Evolutionary conservation across 805 yeast species (phyloP).

Genomic region (Myxozyma geophila): DNA sequence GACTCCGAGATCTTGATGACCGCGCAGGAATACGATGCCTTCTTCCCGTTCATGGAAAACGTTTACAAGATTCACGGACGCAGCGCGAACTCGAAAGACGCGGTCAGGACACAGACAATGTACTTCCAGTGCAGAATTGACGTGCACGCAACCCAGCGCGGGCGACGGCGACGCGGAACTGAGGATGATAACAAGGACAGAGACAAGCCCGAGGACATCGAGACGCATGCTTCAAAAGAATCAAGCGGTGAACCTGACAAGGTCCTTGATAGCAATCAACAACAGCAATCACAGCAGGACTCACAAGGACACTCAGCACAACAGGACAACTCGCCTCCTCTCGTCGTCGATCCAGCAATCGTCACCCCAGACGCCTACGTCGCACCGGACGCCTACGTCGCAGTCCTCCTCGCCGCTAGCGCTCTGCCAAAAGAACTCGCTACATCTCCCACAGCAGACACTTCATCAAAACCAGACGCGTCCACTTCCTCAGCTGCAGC

Average conservation of each 20-base stretch:
- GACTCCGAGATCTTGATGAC: conserved; percentile 24
- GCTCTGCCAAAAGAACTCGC: background rate
- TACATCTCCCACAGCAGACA: background rate
- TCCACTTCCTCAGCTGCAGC: background rate
- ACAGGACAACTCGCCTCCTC: background rate
- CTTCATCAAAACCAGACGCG: background rate
- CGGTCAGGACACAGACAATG: conserved; percentile 22
- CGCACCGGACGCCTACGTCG: conserved; percentile 13
- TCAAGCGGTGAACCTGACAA: background rate
- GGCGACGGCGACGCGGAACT: background rate
- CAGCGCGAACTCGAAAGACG: conserved; percentile 31
- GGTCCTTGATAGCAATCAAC: background rate
- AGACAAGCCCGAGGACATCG: background rate
- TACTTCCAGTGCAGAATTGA: conserved; percentile 33
- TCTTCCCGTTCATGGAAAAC: conserved; percentile 28
- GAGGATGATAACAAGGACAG: background rate
- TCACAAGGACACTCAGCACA: background rate
- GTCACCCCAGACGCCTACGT: conserved; percentile 13
- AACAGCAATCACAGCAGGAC: conserved; percentile 4
- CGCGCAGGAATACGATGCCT: conserved; percentile 21
- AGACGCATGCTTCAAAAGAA: background rate
- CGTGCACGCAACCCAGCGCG: conserved; percentile 10
- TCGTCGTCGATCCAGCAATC: conserved; percentile 14
- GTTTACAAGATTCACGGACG: conserved; percentile 33
- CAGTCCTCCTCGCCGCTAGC: conserved; percentile 11